Percentiles rank a stretch among this genome's conserved stretches.
Evolutionary conservation across 1,284 basidiomycete genomes (phyloP).

Genomic region (Rhodotorula glutinis): DNA sequence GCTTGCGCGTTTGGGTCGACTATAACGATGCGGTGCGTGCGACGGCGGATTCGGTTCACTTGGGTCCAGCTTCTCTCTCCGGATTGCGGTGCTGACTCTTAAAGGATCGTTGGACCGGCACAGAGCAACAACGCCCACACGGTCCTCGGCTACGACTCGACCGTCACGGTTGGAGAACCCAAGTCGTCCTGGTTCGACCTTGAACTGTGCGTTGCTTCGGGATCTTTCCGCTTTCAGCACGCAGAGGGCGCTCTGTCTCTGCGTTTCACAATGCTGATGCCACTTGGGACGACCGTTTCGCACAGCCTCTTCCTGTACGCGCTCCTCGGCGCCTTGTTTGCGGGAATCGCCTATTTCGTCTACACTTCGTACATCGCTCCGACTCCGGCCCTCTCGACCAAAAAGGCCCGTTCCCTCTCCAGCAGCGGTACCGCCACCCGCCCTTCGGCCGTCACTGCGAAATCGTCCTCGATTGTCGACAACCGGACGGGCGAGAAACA

Average conservation of each 20-base stretch:
- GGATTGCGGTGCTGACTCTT: too few species aligned
- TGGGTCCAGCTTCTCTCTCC: too few species aligned
- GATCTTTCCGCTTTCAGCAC: neutral
- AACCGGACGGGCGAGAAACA: slow-evolving; percentile 13
- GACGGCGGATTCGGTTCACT: too few species aligned
- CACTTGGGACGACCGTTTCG: neutral
- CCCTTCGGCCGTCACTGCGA: slow-evolving; percentile 16
- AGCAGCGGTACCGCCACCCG: slow-evolving; percentile 4
- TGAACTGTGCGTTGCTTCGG: slow-evolving; percentile 30
- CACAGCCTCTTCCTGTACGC: slow-evolving; percentile 38
- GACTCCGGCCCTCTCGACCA: slow-evolving; percentile 1
- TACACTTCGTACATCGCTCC: slow-evolving; percentile 34
- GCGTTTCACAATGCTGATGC: neutral
- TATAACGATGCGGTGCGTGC: slow-evolving; percentile 26
- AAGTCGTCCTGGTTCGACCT: slow-evolving; percentile 40
- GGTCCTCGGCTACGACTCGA: slow-evolving; percentile 37
- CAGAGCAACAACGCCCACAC: slow-evolving; percentile 27
- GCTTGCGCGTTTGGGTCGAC: slow-evolving; percentile 41
- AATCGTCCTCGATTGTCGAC: slow-evolving; percentile 19
- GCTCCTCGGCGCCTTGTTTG: slow-evolving; percentile 27
- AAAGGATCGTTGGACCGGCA: too few species aligned
- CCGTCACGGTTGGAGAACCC: slow-evolving; percentile 35
- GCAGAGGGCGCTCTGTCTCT: neutral
- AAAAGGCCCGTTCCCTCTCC: slow-evolving; percentile 8
- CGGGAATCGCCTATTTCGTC: slow-evolving; percentile 27